A percentile compares a stretch with the other conserved stretches of the same genome.
phyloP scores from a whole-genome alignment of 805 yeast species.

The Ogataea allantospora region DNA sequence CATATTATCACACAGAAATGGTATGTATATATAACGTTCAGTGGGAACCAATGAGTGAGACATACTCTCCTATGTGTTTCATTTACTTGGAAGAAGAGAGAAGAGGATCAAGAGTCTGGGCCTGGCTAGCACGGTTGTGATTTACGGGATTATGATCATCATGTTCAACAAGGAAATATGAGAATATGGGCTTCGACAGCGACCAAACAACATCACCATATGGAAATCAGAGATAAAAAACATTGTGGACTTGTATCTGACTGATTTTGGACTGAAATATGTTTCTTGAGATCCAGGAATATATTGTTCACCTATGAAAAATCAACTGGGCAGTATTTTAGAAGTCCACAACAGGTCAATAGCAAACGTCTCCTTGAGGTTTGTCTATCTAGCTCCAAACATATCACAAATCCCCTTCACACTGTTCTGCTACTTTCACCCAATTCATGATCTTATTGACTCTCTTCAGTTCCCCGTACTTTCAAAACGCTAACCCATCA shows the following conservation, averaged over 20 bases:
- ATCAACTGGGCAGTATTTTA: no score
- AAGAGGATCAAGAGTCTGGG: neutral
- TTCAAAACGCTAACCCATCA: conserved; percentile 17
- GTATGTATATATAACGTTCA: conserved; percentile 9
- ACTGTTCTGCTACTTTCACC: neutral
- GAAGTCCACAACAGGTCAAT: no score
- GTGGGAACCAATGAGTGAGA: neutral
- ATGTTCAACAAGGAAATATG: neutral
- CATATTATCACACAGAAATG: conserved; percentile 15
- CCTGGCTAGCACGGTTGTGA: neutral
- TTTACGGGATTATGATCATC: neutral
- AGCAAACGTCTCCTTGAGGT: no score
- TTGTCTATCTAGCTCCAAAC: no score
- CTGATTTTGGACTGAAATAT: no score
- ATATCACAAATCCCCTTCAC: no score
- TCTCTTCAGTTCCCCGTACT: neutral
- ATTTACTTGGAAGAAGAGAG: neutral
- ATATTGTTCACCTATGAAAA: no score
- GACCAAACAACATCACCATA: neutral
- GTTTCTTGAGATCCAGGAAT: no score
- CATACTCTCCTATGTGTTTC: neutral
- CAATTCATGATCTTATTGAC: no score
- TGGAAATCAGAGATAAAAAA: no score
- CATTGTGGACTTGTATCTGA: no score
- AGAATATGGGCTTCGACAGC: neutral